These are phyloP conservation scores for Geranium rotundifolium DNA, from an alignment of 345 rosid genomes.

Conservation along the genomic window DNA sequence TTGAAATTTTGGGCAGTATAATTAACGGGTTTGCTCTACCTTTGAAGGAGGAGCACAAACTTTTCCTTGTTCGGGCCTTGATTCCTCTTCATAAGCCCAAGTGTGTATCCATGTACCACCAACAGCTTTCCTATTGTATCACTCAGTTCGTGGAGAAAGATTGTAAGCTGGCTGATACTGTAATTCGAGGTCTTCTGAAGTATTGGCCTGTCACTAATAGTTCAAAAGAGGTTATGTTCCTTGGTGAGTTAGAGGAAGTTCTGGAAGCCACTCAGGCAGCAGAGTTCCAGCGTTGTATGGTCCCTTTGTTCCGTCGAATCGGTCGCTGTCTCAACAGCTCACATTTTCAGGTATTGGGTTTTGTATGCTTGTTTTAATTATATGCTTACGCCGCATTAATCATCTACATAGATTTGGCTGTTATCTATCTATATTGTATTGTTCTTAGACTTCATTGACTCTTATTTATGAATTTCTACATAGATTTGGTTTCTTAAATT, in stretches of 20 bases:
- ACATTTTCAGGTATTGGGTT: neutral
- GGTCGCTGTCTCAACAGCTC: constrained; percentile 2
- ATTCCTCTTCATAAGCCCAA: constrained; percentile 3
- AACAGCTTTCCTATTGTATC: neutral
- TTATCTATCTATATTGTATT: neutral
- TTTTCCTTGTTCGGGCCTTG: constrained; percentile 2
- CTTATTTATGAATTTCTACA: no score
- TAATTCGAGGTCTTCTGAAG: constrained; percentile 4
- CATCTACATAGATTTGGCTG: neutral
- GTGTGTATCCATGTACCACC: constrained; percentile 2
- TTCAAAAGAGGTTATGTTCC: neutral
- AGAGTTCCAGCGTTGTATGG: constrained; percentile 5
- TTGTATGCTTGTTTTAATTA: neutral
- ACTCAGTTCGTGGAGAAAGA: constrained; percentile 2
- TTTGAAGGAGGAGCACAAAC: constrained; percentile 2
- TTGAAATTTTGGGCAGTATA: neutral
- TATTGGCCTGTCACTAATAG: constrained; percentile 4
- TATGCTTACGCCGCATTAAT: neutral
- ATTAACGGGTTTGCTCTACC: neutral
- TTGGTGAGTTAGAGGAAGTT: constrained; percentile 3
- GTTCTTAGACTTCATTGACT: neutral
- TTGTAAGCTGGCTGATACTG: constrained; percentile 3
- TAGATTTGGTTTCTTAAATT: no score
- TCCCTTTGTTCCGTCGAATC: constrained; percentile 3
- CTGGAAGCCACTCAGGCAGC: constrained; percentile 1